Base-by-base conservation (phyloP, 75 land plant genomes). In the Azolla pinnata region DNA sequence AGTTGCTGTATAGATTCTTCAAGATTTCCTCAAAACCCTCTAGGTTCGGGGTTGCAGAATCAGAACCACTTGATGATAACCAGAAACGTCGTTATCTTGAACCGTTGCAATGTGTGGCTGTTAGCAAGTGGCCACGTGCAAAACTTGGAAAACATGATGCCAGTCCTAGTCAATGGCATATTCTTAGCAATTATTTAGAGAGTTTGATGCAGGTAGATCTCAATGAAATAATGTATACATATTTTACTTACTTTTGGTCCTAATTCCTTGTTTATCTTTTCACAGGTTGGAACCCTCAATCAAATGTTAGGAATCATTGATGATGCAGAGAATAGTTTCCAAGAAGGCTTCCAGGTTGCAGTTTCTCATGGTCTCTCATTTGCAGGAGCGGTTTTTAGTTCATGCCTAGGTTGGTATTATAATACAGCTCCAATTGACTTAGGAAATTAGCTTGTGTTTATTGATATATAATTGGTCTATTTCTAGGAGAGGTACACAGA, bases 121-220 rank as follows among this genome's bases (percentile, higher is more conserved):
- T 61, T 29, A 56, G 61, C 29, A 45, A 56, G 20, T 86, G 96
- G 96, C 68, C 80, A 1, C 32, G 26, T 33, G 30, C 62, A n/a
- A 33, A 32, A 35, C 46, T 50, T 33, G 29, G 60, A 49, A 33
- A 56, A 28, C 16, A 46, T 19, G 67, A 63, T 54, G 56, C 32
- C 45, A 21, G 50, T 40, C 82, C 75, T 42, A 86, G 77, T 76
- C 84, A 87, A 45, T 92, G 92, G 92, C 71, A 62, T 55, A 71
- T 84, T 49, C 75, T 84, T 50, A 70, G 72, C 23, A 75, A 84
- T 67, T 92, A 87, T 47, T 70, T 92, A 57, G 93, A 92, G 61
- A 87, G 88, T 68, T 62, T 60, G 24, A 79, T 87, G 68, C 89
- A 92, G 88, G 88, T 88, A n/a, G n/a, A n/a, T n/a, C n/a, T n/a